A percentile compares a stretch with the other conserved stretches of the same genome.
Conservation (phyloP, 495 filamentous ascomycete species). For the Aspergillus wentii region DNA sequence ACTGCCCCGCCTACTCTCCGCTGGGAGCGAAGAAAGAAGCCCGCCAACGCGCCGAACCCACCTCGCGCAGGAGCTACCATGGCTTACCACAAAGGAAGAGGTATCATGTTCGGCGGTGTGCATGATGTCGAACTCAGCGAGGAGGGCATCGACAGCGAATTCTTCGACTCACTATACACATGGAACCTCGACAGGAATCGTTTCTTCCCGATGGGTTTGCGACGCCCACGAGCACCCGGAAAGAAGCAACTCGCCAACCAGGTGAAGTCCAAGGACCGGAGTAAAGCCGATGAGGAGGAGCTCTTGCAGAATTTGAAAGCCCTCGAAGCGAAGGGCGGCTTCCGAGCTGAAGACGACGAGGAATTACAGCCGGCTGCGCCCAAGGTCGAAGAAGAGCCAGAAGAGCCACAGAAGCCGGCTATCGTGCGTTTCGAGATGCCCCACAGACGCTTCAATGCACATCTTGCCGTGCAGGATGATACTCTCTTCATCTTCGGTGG, state of each 20-base stretch:
- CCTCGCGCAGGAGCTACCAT: slow-evolving; percentile 83
- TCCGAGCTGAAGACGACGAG: slow-evolving; percentile 50
- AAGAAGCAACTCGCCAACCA: slow-evolving; percentile 57
- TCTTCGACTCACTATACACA: slow-evolving; percentile 83
- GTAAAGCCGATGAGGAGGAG: slow-evolving; percentile 85
- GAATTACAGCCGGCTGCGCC: slow-evolving; percentile 41
- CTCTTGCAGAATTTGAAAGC: slow-evolving; percentile 77
- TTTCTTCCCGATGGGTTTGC: slow-evolving; percentile 78
- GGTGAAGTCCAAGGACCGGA: slow-evolving; percentile 59
- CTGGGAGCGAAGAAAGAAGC: slow-evolving; percentile 92
- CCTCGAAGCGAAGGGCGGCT: slow-evolving; percentile 62
- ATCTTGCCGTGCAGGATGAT: slow-evolving; percentile 87
- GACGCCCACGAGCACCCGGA: slow-evolving; percentile 56
- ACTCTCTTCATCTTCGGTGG: slow-evolving; percentile 89
- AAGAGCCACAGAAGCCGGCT: slow-evolving; percentile 42
- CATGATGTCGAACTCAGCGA: slow-evolving; percentile 91
- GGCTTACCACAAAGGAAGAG: slow-evolving; percentile 86
- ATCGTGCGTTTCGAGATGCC: slow-evolving; percentile 69
- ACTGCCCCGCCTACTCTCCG: slow-evolving; percentile 63
- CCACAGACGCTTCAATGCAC: slow-evolving; percentile 82
- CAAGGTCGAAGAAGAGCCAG: slow-evolving; percentile 48
- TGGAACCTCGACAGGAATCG: slow-evolving; percentile 94
- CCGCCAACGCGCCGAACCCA: slow-evolving; percentile 82
- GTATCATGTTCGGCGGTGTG: slow-evolving; percentile 90
- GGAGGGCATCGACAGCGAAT: slow-evolving; percentile 93